Evolutionary conservation across 2,329 filamentous ascomycete genomes (phyloP).

Genomic region (Cytospora piceicola): DNA sequence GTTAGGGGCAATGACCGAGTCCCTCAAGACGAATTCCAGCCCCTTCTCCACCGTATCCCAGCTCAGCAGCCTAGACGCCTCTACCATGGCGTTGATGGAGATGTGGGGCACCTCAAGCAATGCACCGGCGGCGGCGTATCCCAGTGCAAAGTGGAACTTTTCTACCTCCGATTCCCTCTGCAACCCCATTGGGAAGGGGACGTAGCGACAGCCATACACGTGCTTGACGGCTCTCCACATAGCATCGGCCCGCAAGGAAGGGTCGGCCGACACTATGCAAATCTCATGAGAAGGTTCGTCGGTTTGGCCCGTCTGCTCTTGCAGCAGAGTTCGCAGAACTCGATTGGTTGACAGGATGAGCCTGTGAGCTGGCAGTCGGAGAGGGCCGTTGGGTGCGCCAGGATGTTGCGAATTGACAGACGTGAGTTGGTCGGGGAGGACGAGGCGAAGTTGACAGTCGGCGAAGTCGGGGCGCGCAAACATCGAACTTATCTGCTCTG

Average conservation of each 20-base stretch:
- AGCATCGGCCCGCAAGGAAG: conserved; percentile 58
- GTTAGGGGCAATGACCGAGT: conserved; percentile 33
- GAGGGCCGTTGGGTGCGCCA: conserved; percentile 36
- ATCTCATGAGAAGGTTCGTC: conserved; percentile 40
- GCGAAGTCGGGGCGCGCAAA: conserved; percentile 46
- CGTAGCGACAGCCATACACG: conserved; percentile 56
- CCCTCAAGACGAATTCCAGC: conserved; percentile 59
- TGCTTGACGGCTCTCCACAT: conserved; percentile 62
- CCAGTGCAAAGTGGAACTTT: conserved; percentile 58
- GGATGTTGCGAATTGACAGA: conserved; percentile 28
- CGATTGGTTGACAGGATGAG: conserved; percentile 60
- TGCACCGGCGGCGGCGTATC: conserved; percentile 66
- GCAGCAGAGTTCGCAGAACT: conserved; percentile 38
- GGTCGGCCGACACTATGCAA: conserved; percentile 53
- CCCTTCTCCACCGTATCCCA: conserved; percentile 67
- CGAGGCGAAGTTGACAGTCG: conserved; percentile 49
- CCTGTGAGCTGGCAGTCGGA: conserved; percentile 58
- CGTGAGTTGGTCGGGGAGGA: conserved; percentile 41
- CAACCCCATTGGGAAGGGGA: conserved; percentile 26
- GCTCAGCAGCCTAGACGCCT: conserved; percentile 60
- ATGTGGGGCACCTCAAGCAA: conserved; percentile 60
- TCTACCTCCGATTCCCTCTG: conserved; percentile 25
- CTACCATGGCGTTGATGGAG: conserved; percentile 60
- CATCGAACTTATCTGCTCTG: conserved; percentile 27
- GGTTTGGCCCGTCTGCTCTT: conserved; percentile 37